Percentiles rank a stretch among this genome's conserved stretches.
Conservation (phyloP, 768 basidiomycete species). For the Leccinum broughii region DNA sequence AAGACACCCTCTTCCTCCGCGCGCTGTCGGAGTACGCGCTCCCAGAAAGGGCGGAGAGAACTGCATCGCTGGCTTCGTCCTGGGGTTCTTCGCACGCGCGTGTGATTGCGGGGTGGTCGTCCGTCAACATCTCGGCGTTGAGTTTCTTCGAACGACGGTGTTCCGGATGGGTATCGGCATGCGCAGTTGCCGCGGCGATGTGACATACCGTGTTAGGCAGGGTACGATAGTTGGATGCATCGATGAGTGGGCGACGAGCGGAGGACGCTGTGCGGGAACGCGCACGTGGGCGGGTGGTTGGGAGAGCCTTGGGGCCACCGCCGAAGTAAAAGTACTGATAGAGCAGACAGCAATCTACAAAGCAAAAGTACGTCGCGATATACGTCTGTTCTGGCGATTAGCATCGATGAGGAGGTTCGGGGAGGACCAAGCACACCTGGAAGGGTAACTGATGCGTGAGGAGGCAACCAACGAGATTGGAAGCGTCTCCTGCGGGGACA, state of each 20-base stretch:
- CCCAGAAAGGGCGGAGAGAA: slow-evolving; percentile 60
- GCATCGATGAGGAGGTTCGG: slow-evolving; percentile 6
- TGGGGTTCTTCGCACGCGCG: slow-evolving; percentile 26
- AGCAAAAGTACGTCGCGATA: slow-evolving; percentile 89
- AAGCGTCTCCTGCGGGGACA: slow-evolving; percentile 70
- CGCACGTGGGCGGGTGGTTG: slow-evolving; percentile 36
- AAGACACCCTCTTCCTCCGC: slow-evolving; percentile 59
- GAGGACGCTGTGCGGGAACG: slow-evolving; percentile 46
- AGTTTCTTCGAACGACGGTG: slow-evolving; percentile 35
- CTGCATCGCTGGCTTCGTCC: slow-evolving; percentile 53
- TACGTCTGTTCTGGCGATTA: slow-evolving; percentile 56
- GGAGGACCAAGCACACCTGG: slow-evolving; percentile 58
- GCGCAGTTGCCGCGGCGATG: slow-evolving; percentile 67
- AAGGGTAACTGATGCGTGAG: slow-evolving; percentile 94
- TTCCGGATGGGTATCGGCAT: slow-evolving; percentile 50
- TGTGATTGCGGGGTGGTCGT: slow-evolving; percentile 18
- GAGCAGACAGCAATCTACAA: slow-evolving; percentile 75
- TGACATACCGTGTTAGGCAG: slow-evolving; percentile 69
- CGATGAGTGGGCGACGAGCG: slow-evolving; percentile 50
- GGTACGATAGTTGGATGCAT: slow-evolving; percentile 66
- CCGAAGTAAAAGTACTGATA: slow-evolving; percentile 82
- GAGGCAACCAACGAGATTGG: slow-evolving; percentile 89
- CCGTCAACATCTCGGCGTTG: slow-evolving; percentile 23
- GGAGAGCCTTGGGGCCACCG: slow-evolving; percentile 35
- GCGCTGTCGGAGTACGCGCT: slow-evolving; percentile 78